Evolutionary conservation across 495 filamentous ascomycete species (phyloP).

Genomic region (Neurospora sp.): DNA sequence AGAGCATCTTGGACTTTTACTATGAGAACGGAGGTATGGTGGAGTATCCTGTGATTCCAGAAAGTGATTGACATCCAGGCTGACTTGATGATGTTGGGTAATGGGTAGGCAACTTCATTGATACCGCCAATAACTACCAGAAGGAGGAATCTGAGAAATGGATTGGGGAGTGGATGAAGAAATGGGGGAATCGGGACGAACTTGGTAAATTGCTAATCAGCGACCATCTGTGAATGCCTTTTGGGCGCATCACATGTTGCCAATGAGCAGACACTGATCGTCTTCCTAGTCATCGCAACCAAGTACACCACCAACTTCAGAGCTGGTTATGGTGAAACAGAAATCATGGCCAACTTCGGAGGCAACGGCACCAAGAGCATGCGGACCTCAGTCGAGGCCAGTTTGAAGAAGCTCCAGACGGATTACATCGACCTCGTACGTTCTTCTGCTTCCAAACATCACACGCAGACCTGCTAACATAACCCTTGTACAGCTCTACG

Average conservation of each 20-base stretch:
- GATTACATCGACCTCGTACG: slow-evolving; percentile 52
- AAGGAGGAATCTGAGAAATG: slow-evolving; percentile 54
- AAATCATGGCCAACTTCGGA: slow-evolving; percentile 45
- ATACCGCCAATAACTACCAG: slow-evolving; percentile 66
- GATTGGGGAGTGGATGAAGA: slow-evolving; percentile 69
- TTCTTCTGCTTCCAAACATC: not conserved
- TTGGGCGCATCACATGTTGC: not conserved
- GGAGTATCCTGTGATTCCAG: not conserved
- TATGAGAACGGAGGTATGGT: slow-evolving; percentile 36
- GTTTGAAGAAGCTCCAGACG: slow-evolving; percentile 51
- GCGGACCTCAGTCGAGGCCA: slow-evolving; percentile 40
- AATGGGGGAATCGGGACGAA: slow-evolving; percentile 27
- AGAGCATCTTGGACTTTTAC: slow-evolving; percentile 58
- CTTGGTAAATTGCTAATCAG: slow-evolving; percentile 18
- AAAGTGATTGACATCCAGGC: not conserved
- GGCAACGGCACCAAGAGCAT: slow-evolving; percentile 54
- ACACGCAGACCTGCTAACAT: not conserved
- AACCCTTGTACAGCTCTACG: slow-evolving; percentile 28
- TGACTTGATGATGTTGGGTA: not conserved
- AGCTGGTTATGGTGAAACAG: slow-evolving; percentile 22
- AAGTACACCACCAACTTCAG: slow-evolving; percentile 51
- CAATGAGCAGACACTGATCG: not conserved
- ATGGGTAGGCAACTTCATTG: slow-evolving; percentile 60
- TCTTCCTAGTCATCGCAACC: slow-evolving; percentile 50
- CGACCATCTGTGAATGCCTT: not conserved